Evolutionary conservation across 179 eudicot species (phyloP).

Genomic region (Nepenthes alata): DNA sequence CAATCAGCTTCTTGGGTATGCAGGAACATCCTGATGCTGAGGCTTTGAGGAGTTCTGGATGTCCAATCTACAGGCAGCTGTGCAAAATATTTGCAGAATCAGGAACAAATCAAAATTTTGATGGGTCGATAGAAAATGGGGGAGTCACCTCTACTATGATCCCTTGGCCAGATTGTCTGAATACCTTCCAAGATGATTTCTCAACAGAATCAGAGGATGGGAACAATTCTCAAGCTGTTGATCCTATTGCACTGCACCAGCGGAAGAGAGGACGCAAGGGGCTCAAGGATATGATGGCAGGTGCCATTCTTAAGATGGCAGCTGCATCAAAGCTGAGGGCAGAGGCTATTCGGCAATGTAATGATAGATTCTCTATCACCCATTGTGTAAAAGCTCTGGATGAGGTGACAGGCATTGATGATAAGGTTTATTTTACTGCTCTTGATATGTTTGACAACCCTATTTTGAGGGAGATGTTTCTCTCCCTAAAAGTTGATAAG

Average conservation of each 20-base stretch:
- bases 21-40: conserved; percentile 83
- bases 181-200: conserved; percentile 24
- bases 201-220: conserved; percentile 43
- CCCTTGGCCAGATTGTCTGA: conserved; percentile 19
- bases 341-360: conserved; percentile 29
- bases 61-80: conserved; percentile 54
- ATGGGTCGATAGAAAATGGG: conserved; percentile 17
- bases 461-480: conserved; percentile 45
- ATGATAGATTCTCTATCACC: conserved; percentile 36
- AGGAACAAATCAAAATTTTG: conserved; percentile 13
- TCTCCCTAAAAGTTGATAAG: conserved; percentile 48
- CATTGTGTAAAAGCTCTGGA: conserved; percentile 51
- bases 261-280: conserved; percentile 55
- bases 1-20: background rate
- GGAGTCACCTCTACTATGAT: conserved; percentile 9
- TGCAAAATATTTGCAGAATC: conserved; percentile 38
- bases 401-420: conserved; percentile 34
- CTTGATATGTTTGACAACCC: conserved; percentile 46
- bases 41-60: conserved; percentile 41
- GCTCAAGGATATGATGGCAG: conserved; percentile 38
- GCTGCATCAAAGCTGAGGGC: conserved; percentile 55
- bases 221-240: conserved; percentile 18
- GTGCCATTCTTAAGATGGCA: conserved; percentile 61
- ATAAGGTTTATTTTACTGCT: conserved; percentile 44
- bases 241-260: conserved; percentile 2